Conservation (phyloP, 768 basidiomycete genomes). For the Lyophyllum shimeji region DNA sequence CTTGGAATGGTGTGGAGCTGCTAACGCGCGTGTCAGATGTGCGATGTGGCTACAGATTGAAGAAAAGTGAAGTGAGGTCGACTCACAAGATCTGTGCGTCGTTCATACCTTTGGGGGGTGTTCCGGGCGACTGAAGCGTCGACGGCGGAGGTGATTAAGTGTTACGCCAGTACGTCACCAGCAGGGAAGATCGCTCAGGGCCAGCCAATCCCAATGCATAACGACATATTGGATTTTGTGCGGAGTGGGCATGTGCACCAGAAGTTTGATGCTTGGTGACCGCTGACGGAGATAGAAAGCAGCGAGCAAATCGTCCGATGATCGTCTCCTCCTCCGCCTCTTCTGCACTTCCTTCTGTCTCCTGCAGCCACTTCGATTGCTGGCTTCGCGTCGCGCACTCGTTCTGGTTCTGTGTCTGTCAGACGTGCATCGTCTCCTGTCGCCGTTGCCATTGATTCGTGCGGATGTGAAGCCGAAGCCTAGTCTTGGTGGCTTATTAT, state of each 20-base stretch:
- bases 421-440: conserved; percentile 5
- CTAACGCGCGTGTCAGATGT: neutral
- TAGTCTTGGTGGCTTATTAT: no score
- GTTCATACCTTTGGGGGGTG: neutral
- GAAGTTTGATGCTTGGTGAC: conserved; percentile 16
- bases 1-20: neutral
- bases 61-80: no score
- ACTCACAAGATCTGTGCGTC: conserved; percentile 9
- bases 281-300: conserved; percentile 13
- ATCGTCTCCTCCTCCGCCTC: neutral
- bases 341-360: neutral
- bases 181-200: conserved; percentile 15
- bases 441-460: neutral
- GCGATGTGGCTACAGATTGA: no score
- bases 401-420: neutral
- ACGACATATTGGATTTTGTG: neutral
- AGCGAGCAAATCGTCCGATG: conserved; percentile 2
- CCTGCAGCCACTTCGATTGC: neutral
- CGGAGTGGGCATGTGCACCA: neutral
- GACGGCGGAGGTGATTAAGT: conserved; percentile 4
- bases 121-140: neutral
- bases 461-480: neutral
- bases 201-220: neutral
- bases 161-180: conserved; percentile 8
- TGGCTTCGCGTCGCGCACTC: conserved; percentile 11